phyloP scores from a whole-genome alignment of 805 yeast species.

The Sugiyamaella chiloensis region DNA sequence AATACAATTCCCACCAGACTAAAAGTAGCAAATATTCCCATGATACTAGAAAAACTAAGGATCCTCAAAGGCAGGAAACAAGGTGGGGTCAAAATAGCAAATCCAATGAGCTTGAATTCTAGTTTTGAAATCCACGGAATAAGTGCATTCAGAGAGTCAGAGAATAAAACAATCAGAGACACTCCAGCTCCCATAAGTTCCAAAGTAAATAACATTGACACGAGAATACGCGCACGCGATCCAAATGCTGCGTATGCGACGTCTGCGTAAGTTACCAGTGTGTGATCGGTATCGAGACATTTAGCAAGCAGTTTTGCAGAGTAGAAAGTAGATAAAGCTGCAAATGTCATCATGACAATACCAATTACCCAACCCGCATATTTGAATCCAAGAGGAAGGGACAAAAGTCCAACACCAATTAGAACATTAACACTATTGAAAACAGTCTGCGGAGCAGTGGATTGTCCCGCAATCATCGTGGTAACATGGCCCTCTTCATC shows the following conservation, averaged over 20 bases:
- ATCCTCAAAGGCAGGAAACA: slow-evolving; percentile 74
- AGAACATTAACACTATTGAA: slow-evolving; percentile 65
- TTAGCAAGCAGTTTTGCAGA: slow-evolving; percentile 71
- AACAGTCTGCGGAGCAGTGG: slow-evolving; percentile 69
- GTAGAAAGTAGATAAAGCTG: slow-evolving; percentile 70
- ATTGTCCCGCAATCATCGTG: slow-evolving; percentile 75
- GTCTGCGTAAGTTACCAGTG: slow-evolving; percentile 84
- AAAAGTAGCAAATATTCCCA: slow-evolving; percentile 70
- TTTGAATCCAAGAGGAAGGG: slow-evolving; percentile 61
- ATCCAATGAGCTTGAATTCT: slow-evolving; percentile 55
- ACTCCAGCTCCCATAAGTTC: slow-evolving; percentile 83
- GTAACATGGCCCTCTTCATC: slow-evolving; percentile 66
- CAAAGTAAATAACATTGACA: slow-evolving; percentile 69
- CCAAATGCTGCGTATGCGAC: slow-evolving; percentile 86
- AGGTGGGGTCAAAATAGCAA: slow-evolving; percentile 70
- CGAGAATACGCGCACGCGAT: slow-evolving; percentile 64
- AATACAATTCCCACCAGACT: slow-evolving; percentile 58
- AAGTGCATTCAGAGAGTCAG: slow-evolving; percentile 76
- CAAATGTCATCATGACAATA: slow-evolving; percentile 49
- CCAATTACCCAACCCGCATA: slow-evolving; percentile 67
- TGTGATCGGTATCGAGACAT: slow-evolving; percentile 76
- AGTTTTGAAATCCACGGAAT: slow-evolving; percentile 51
- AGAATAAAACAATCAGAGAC: slow-evolving; percentile 73
- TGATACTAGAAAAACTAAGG: slow-evolving; percentile 62
- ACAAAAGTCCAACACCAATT: slow-evolving; percentile 66